phyloP scores from a whole-genome alignment of 805 yeast genomes.

The Barnettozyma californica region DNA sequence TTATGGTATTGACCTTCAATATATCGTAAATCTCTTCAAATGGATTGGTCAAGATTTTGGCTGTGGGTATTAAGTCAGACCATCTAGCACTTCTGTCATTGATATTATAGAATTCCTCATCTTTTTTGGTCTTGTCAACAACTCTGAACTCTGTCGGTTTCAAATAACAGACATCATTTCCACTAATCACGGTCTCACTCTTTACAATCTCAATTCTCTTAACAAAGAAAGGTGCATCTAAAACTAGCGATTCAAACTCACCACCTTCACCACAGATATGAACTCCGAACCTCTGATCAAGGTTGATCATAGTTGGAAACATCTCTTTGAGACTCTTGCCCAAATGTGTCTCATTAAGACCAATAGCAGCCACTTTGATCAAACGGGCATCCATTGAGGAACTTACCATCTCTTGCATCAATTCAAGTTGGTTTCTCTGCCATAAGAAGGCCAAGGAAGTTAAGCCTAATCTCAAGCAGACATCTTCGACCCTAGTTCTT shows the following conservation, averaged over 20 bases:
- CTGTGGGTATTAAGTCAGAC: constrained; percentile 17
- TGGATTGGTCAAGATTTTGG: constrained; percentile 32
- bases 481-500: constrained; percentile 88
- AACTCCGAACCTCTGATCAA: constrained; percentile 68
- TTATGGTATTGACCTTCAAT: background rate
- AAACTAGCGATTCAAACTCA: constrained; percentile 88
- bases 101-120: constrained; percentile 18
- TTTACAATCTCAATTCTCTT: constrained; percentile 33
- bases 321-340: constrained; percentile 63
- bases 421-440: constrained; percentile 79
- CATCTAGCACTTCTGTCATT: constrained; percentile 17
- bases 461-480: constrained; percentile 68
- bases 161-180: constrained; percentile 69
- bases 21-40: constrained; percentile 33
- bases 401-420: constrained; percentile 76
- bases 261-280: constrained; percentile 99
- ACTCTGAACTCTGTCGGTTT: constrained; percentile 45
- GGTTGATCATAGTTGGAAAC: constrained; percentile 48
- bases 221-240: constrained; percentile 83
- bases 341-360: constrained; percentile 60
- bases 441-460: constrained; percentile 74
- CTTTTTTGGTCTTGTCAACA: constrained; percentile 32
- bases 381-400: constrained; percentile 71
- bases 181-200: constrained; percentile 21
- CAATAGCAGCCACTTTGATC: constrained; percentile 91